Evolutionary conservation across 331 rosid species (phyloP).

Genomic region (Cucumis variabilis): DNA sequence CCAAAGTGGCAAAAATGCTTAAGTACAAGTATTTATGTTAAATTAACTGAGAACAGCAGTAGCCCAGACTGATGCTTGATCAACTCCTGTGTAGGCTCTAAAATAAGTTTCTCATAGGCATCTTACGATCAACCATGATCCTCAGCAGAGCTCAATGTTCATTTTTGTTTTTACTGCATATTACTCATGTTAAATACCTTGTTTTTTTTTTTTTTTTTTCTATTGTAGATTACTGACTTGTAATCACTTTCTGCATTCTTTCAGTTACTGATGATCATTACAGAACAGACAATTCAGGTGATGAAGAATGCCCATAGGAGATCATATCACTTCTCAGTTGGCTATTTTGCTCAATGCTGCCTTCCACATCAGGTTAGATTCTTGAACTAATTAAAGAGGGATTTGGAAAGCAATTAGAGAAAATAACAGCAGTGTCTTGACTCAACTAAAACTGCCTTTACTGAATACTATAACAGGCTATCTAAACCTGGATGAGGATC

Average conservation of each 20-base stretch:
- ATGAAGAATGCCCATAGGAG: background rate
- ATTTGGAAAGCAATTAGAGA: background rate
- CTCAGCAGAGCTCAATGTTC: conserved; percentile 7
- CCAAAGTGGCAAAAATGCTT: background rate
- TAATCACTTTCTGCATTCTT: background rate
- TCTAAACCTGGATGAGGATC: background rate
- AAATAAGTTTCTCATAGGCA: background rate
- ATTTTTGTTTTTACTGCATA: background rate
- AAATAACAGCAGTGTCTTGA: background rate
- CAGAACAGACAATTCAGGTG: background rate
- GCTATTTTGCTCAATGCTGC: background rate
- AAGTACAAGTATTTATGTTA: background rate
- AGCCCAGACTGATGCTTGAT: background rate
- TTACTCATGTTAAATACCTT: background rate
- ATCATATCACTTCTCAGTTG: conserved; percentile 1
- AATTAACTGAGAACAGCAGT: background rate
- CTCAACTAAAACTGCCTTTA: background rate
- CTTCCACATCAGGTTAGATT: background rate
- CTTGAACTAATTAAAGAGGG: background rate
- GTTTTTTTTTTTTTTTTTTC: background rate
- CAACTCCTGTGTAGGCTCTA: background rate
- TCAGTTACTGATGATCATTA: background rate
- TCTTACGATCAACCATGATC: background rate
- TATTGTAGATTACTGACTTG: background rate
- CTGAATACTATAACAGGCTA: background rate